Percentiles rank a stretch among this genome's conserved stretches.
Evolutionary conservation across 139 green algal species (phyloP).

Genomic region (Chlamydomonas schloesseri): DNA sequence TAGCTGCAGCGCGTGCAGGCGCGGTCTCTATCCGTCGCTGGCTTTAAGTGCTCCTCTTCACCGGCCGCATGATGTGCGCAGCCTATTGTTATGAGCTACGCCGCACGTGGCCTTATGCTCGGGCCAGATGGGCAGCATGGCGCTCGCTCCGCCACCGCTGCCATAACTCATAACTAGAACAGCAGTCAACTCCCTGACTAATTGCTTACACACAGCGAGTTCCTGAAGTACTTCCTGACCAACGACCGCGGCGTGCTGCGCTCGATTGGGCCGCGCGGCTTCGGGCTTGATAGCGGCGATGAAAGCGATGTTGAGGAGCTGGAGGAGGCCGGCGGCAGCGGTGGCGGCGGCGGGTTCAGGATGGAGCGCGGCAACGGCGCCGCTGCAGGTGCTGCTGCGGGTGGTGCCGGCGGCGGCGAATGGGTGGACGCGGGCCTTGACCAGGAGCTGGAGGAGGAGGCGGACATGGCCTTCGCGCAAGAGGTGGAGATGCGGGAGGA

Average conservation of each 20-base stretch:
- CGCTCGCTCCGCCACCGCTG: too few relatives aligned
- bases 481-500: not conserved
- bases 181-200: not conserved
- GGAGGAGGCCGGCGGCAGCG: not conserved
- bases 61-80: too few relatives aligned
- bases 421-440: not conserved
- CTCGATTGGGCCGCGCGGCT: not conserved
- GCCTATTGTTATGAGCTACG: too few relatives aligned
- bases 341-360: not conserved
- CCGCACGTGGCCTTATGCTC: too few relatives aligned
- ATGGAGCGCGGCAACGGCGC: not conserved
- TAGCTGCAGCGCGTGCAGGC: too few relatives aligned
- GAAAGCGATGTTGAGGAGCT: not conserved
- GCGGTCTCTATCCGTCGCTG: too few relatives aligned
- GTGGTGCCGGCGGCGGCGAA: not conserved
- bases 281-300: too few relatives aligned
- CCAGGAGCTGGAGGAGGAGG: not conserved
- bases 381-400: not conserved
- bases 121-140: too few relatives aligned
- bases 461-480: not conserved
- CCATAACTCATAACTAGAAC: too few relatives aligned
- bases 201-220: not conserved
- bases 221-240: constrained; percentile 26
- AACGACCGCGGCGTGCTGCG: not conserved
- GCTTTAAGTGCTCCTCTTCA: too few relatives aligned